Evolutionary conservation across 768 basidiomycete genomes (phyloP), one percentile per base, ranked within the genome.

Genomic region (Mycena galericulata): DNA sequence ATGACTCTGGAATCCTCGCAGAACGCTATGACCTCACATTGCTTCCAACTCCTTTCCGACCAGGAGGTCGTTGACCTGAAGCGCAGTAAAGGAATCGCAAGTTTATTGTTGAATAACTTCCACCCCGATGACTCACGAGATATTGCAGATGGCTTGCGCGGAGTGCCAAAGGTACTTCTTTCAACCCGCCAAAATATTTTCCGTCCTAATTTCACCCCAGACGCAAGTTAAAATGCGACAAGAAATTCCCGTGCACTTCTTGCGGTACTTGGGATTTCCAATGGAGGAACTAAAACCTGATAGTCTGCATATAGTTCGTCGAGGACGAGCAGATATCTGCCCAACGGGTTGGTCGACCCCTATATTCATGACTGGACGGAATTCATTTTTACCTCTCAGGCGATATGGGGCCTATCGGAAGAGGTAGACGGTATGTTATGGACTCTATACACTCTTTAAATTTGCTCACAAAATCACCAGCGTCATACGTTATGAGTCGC

Each of bases 151-250:
- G 49, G 60, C 60, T 20, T 62, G 60, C 20, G 60, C 60, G 1
- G 60, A 62, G 11, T 62, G 60, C 40, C 49, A 53, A 26, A 51
- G 47, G 60, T 51, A 2, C 12, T 26, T 49, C 20, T 9, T 20
- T 4, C 32, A 3, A 17, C 32, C 2, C 29, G 2, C 11, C 2
- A 9, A 15, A 26, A 11, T 27, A 32, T 6, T 38, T 11, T 50
- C 26, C 34, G 14, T 17, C 5, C 47, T 51, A 6, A 61, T 2
- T 7, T 27, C 26, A 2, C 40, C 2, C 18, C 9, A 61, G 60
- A 43, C 49, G 49, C 8, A 62, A 62, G 14, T 49, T 62, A 0
- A 62, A 62, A 41, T 62, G 60, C 50, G 49, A 62, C 49, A 62
- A 62, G 40, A 40, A 53, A 43, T 62, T 62, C 24, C 60, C 60